Evolutionary conservation across 441 rosid genomes (phyloP).

Genomic region (Arabidopsis hybrid): DNA sequence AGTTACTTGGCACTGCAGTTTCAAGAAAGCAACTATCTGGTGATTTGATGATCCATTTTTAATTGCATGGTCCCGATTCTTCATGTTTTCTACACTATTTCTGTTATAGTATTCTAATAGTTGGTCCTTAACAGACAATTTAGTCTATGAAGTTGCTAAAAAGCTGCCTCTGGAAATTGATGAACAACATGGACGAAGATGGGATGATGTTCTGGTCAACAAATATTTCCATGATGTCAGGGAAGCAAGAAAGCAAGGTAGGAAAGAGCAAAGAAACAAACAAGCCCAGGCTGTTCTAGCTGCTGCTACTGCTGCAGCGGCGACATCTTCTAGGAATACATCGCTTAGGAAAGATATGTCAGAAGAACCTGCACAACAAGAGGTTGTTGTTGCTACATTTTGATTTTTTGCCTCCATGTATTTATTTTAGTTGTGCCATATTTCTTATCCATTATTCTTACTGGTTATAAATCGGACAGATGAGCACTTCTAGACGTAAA

Average conservation of each 20-base stretch:
- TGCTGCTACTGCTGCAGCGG: constrained; percentile 98
- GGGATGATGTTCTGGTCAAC: constrained; percentile 89
- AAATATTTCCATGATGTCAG: constrained; percentile 80
- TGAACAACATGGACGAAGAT: constrained; percentile 62
- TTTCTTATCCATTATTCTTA: constrained; percentile 21
- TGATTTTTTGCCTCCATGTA: neutral
- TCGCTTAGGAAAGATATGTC: constrained; percentile 80
- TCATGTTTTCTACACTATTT: constrained; percentile 23
- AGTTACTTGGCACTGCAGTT: constrained; percentile 67
- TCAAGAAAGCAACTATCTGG: constrained; percentile 76
- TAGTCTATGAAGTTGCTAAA: constrained; percentile 65
- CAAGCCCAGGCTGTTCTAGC: constrained; percentile 99
- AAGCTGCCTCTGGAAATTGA: constrained; percentile 79
- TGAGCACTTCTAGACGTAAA: constrained; percentile 66
- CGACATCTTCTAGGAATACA: constrained; percentile 92
- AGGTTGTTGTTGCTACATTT: constrained; percentile 59
- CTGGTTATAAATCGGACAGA: constrained; percentile 51
- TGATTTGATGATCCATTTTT: constrained; percentile 41
- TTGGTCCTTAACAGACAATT: constrained; percentile 60
- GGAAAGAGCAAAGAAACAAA: constrained; percentile 95
- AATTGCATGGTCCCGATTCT: constrained; percentile 21
- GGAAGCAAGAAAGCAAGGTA: constrained; percentile 96
- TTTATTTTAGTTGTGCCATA: constrained; percentile 8
- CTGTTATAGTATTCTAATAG: constrained; percentile 11
- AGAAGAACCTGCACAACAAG: constrained; percentile 74